Evolutionary conservation across 169 alveolate species (phyloP).

Genomic region (Plasmodium gonderi): DNA sequence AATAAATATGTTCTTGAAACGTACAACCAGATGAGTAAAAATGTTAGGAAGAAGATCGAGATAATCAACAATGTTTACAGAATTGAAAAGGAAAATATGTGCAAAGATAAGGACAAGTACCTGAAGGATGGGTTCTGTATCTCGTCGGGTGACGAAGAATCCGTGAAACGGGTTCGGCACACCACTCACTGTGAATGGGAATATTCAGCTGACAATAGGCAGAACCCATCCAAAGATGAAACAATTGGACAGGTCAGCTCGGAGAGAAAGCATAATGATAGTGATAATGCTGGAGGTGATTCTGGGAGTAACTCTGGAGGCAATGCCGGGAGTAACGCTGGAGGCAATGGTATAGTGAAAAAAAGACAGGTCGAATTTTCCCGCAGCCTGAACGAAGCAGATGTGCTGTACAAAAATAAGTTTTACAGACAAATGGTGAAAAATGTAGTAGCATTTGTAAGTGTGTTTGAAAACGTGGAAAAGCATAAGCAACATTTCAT

Average conservation of each 20-base stretch:
- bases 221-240: background rate
- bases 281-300: background rate
- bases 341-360: background rate
- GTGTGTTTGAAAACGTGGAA: slow-evolving; percentile 76
- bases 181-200: background rate
- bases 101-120: background rate
- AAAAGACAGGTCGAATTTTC: background rate
- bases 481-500: slow-evolving; percentile 81
- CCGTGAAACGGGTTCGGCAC: background rate
- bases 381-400: background rate
- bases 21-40: slow-evolving; percentile 61
- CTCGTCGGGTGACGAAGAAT: background rate
- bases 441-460: slow-evolving; percentile 76
- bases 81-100: slow-evolving; percentile 14
- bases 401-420: slow-evolving; percentile 44
- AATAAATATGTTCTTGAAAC: background rate
- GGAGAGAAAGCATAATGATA: too few relatives aligned
- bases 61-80: slow-evolving; percentile 37
- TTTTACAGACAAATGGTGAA: slow-evolving; percentile 71
- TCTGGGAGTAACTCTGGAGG: background rate
- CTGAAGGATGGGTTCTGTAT: background rate
- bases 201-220: too few relatives aligned
- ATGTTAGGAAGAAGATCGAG: slow-evolving; percentile 30
- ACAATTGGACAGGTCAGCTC: background rate
- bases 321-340: background rate